Base-by-base conservation (phyloP, 208 protist genomes). In the Acanthamoeba castellanii region DNA sequence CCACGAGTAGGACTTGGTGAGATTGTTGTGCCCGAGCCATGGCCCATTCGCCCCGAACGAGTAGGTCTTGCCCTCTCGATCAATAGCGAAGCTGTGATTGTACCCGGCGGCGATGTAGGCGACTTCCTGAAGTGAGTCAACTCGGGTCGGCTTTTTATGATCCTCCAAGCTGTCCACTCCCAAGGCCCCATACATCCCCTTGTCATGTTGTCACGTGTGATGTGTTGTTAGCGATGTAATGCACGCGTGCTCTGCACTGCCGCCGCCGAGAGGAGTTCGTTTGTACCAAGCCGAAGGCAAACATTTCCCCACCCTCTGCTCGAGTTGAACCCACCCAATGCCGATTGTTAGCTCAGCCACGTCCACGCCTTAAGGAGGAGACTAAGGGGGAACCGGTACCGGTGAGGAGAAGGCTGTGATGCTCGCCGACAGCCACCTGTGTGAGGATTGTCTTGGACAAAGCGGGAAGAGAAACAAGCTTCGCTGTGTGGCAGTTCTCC, bases 31-130 rank as follows among this genome's bases (percentile, higher is more conserved):
- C 2, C 84, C 84, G n/a, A 90, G 84, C 84, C 84, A 90, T 3
- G 84, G 84, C 3, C 84, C 84, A 27, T 70, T 68, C 52, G 59
- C 30, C 2, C 84, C 84, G 34, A 90, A 90, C 8, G 84, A 90
- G 50, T 57, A 90, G 84, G 59, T 68, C 50, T 68, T 61, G 47
- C 55, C 50, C 11, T 70, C n/a, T 8, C 22, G 27, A 27, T 90
- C 84, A 22, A 90, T 68, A 5, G 52, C 84, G 59, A 90, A 90
- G 84, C 84, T 90, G 11, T 90, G 84, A 32, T 90, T 90, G 84
- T 90, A 90, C 8, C 84, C 84, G 7, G 84, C 84, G 14, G 84
- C 50, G 32, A 90, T 90, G n/a, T 90, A 66, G 50, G 59, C 14
- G 25, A 90, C 47, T 7, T 0, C 3, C 0, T 25, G 11, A n/a